Base-by-base conservation (phyloP, 139 green algal species). In the Tetradesmus lagerheimii region DNA sequence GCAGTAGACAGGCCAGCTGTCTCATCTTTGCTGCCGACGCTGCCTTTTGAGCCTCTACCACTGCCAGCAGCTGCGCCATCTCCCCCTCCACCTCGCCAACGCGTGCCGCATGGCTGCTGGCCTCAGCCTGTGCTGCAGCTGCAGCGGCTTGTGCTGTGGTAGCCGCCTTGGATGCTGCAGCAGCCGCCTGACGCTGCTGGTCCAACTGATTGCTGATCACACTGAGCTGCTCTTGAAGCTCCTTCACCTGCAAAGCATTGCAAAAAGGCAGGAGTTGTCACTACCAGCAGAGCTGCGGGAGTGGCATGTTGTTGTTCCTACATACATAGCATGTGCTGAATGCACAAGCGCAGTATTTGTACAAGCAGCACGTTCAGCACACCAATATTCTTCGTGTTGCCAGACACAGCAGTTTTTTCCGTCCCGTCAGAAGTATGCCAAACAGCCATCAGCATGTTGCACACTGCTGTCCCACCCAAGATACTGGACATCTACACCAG, bases 11-110 rank as follows among this genome's bases (percentile, higher is more conserved):
- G 0, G 93, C 93, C 82, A 97, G 93, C 77, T 95, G 93, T 31
- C 91, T 67, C 91, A 97, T 95, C 92, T 97, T 97, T 31, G 83
- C 90, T 0, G 91, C 94, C 3, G 92, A 94, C 34, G 90, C 87
- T 25, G 89, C 90, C 84, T 95, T 95, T 71, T 97, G 94, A 35
- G 88, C 87, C 85, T 97, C 94, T 37, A 97, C 90, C 0, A 86
- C 94, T 3, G 57, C 82, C 80, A 98, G 91, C 90, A 97, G 91
- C 81, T 90, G 79, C 9, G 93, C 81, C 93, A 97, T 94, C 91
- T 97, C 95, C 0, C 82, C 81, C 85, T 97, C 95, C 16, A 95
- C 92, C 86, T 96, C 94, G 27, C 57, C 64, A 74, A 95, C 92
- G 0, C 92, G 93, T 11, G 71, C 80, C 1, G 38, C 71, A 18